Evolutionary conservation across 1,284 basidiomycete genomes (phyloP).

Genomic region (Boletus hoseneyae): DNA sequence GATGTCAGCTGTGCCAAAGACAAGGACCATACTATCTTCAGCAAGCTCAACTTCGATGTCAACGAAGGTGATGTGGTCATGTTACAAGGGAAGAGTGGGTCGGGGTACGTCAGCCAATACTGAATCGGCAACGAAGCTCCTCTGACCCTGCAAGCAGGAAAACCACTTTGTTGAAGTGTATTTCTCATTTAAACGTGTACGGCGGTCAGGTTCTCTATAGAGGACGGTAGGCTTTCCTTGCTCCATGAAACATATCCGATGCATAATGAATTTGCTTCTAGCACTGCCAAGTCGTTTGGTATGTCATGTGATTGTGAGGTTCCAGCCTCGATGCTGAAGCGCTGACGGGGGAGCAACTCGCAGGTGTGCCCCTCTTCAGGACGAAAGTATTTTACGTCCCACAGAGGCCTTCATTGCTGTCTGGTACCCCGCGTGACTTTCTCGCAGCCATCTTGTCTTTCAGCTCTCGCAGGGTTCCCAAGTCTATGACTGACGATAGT

Average conservation of each 20-base stretch:
- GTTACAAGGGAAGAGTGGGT: slow-evolving; percentile 71
- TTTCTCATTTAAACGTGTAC: slow-evolving; percentile 76
- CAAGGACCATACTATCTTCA: slow-evolving; percentile 41
- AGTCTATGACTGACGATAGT: slow-evolving; percentile 17
- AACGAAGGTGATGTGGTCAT: slow-evolving; percentile 71
- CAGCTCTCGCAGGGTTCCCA: slow-evolving; percentile 43
- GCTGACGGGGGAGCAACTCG: slow-evolving; percentile 3
- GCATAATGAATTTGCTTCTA: slow-evolving; percentile 24
- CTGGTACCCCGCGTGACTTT: slow-evolving; percentile 75
- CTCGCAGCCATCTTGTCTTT: slow-evolving; percentile 57
- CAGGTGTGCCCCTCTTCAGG: slow-evolving; percentile 74
- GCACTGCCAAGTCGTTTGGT: slow-evolving; percentile 56
- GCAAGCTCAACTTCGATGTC: slow-evolving; percentile 56
- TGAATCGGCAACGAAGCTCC: not conserved
- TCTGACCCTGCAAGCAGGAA: slow-evolving; percentile 44
- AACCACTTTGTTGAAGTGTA: slow-evolving; percentile 78
- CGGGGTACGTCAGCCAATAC: slow-evolving; percentile 44
- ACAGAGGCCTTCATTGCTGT: slow-evolving; percentile 79
- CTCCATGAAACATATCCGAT: not conserved
- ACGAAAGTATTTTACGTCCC: slow-evolving; percentile 81
- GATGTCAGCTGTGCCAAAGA: slow-evolving; percentile 30
- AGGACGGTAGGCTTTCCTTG: slow-evolving; percentile 49
- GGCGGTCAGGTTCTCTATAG: slow-evolving; percentile 61
- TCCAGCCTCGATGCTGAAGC: slow-evolving; percentile 3
- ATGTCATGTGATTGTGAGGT: slow-evolving; percentile 12